Base-by-base conservation (phyloP, 441 rosid genomes). In the Viola pubescens region DNA sequence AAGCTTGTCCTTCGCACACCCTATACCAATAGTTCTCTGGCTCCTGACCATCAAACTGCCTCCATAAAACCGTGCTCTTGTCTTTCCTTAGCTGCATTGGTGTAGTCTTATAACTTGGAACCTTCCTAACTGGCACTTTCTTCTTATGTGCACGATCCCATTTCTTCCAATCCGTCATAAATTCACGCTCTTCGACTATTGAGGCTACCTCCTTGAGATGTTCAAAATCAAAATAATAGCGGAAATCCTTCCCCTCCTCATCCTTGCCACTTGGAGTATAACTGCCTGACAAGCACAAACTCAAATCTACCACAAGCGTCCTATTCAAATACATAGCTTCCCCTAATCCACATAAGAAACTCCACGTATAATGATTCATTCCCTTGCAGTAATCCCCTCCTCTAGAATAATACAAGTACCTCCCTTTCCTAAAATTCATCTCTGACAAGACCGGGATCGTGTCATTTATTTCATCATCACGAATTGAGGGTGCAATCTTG, bases 341-440 rank as follows among this genome's bases (percentile, higher is more conserved):
- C 9, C 98, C 97, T 55, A 94, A 75, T 4, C 90, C 97, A 75
- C 98, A 94, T 78, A 94, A 74, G 83, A 89, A 90, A 72, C 98
- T 90, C 98, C 97, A 94, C 75, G 85, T 57, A 70, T 86, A 84
- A 49, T 89, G 98, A 80, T 94, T 94, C 98, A 94, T 94, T 43
- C 91, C 96, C 64, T 88, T 94, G 57, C 98, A 94, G 53, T 90
- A 88, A 74, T 94, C 97, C 3, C 97, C 96, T 37, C 97, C 98
- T 3, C 89, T 72, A 0, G 96, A 85, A 69, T 94, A 94, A 74
- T 87, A 89, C 80, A 88, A 66, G 76, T 88, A 94, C 77, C 58
- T 87, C 51, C 97, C 97, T 66, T 77, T 80, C 72, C 96, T 76
- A 54, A 89, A 86, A 63, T 78, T 82, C 6, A 62, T 62, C 64